Conservation (phyloP, 2,329 filamentous ascomycete genomes). For the Fusarium sp. region DNA sequence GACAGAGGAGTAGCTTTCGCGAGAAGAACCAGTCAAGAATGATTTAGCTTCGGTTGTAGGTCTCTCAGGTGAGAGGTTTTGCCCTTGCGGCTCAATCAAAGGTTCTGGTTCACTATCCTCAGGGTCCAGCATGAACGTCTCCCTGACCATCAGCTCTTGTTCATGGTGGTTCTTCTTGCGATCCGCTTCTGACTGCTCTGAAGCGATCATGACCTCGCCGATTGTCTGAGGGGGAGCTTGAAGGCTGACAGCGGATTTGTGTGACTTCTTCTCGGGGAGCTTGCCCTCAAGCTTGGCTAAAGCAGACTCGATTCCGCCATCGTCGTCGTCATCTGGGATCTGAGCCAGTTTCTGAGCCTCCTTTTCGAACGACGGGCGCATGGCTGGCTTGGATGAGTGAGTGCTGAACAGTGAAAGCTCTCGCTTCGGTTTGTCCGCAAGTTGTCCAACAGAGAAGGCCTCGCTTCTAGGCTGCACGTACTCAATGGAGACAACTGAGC, state of each 20-base stretch:
- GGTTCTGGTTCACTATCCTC: conserved; percentile 38
- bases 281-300: conserved; percentile 91
- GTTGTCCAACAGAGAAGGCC: conserved; percentile 67
- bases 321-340: conserved; percentile 85
- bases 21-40: conserved; percentile 70
- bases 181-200: conserved; percentile 41
- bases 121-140: conserved; percentile 48
- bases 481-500: conserved; percentile 30
- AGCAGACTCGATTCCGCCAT: conserved; percentile 91
- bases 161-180: conserved; percentile 61
- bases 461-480: conserved; percentile 49
- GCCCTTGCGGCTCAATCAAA: conserved; percentile 21
- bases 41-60: conserved; percentile 55
- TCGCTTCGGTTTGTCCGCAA: conserved; percentile 62
- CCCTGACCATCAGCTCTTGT: conserved; percentile 56
- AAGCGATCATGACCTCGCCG: conserved; percentile 36
- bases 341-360: conserved; percentile 88
- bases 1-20: conserved; percentile 79
- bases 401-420: conserved; percentile 68
- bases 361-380: conserved; percentile 84
- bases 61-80: conserved; percentile 39
- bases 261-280: conserved; percentile 66
- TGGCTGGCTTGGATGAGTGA: conserved; percentile 69
- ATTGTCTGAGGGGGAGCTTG: conserved; percentile 18
- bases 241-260: conserved; percentile 52